Conservation (phyloP, 2,329 filamentous ascomycete species). For the Ophiostoma sp. region DNA sequence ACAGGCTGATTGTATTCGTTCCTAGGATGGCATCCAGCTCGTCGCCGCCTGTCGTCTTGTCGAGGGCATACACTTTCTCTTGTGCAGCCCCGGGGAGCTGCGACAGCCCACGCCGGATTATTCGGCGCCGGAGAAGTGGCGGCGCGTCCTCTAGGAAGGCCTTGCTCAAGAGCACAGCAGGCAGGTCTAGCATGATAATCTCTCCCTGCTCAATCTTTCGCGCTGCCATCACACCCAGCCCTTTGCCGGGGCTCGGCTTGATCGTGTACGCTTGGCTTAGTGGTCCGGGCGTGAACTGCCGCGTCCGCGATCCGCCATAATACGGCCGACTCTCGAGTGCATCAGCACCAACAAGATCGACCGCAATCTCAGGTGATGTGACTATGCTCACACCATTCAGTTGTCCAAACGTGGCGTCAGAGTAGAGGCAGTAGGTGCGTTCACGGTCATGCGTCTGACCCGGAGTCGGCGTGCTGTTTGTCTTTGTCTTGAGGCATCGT, state of each 20-base stretch:
- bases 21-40: not conserved
- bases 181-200: not conserved
- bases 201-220: not conserved
- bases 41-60: not conserved
- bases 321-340: not conserved
- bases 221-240: not conserved
- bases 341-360: not conserved
- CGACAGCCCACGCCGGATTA: not conserved
- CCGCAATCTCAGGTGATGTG: not conserved
- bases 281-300: not conserved
- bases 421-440: not conserved
- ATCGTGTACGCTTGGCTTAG: not conserved
- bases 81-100: not conserved
- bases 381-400: not conserved
- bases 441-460: not conserved
- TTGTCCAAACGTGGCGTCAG: not conserved
- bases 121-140: not conserved
- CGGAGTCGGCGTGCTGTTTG: not conserved
- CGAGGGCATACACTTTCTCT: not conserved
- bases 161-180: not conserved
- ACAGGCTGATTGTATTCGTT: not conserved
- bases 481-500: conserved; percentile 16
- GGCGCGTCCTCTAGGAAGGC: not conserved
- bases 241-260: not conserved
- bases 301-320: not conserved